Base-by-base conservation (phyloP, 163 green algal species). In the Scenedesmus sp. region DNA sequence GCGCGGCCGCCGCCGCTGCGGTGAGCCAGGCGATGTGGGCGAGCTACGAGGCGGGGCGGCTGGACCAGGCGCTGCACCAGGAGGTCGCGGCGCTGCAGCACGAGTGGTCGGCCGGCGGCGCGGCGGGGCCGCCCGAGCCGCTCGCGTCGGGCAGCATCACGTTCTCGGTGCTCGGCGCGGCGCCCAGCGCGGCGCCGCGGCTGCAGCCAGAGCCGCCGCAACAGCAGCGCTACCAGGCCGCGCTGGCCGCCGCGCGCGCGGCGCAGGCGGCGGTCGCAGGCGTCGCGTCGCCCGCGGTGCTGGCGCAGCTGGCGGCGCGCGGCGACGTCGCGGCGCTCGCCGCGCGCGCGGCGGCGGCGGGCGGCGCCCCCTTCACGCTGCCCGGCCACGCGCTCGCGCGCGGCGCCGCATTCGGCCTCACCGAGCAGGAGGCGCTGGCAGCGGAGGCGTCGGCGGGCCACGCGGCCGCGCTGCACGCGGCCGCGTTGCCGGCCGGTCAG, bases 401-500 rank as follows among this genome's bases (percentile, higher is more conserved):
- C n/a, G n/a, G n/a, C n/a, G n/a, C n/a, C n/a, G n/a, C n/a, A n/a
- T n/a, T n/a, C n/a, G n/a, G n/a, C n/a, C 18, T 50, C 20, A 54
- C 66, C 4, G 50, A 63, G 9, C 66, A 64, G 50, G 48, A 75
- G 66, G 48, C 62, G 48, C 11, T 22, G 26, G 66, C 66, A 39
- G 66, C 66, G 63, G 28, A 18, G 36, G 48, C 29, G 17, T 20
- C 63, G n/a, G n/a, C n/a, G n/a, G n/a, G n/a, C n/a, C n/a, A n/a
- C n/a, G n/a, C n/a, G n/a, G n/a, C n/a, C n/a, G n/a, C 11, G 24
- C n/a, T 2, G n/a, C 58, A n/a, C n/a, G n/a, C n/a, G n/a, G n/a
- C n/a, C n/a, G n/a, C n/a, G n/a, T n/a, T n/a, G n/a, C n/a, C n/a
- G n/a, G n/a, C n/a, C n/a, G n/a, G n/a, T n/a, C 28, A 44, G 56